Evolutionary conservation across 2,329 filamentous ascomycete species (phyloP).

Genomic region (Rhynchosporium secalis): DNA sequence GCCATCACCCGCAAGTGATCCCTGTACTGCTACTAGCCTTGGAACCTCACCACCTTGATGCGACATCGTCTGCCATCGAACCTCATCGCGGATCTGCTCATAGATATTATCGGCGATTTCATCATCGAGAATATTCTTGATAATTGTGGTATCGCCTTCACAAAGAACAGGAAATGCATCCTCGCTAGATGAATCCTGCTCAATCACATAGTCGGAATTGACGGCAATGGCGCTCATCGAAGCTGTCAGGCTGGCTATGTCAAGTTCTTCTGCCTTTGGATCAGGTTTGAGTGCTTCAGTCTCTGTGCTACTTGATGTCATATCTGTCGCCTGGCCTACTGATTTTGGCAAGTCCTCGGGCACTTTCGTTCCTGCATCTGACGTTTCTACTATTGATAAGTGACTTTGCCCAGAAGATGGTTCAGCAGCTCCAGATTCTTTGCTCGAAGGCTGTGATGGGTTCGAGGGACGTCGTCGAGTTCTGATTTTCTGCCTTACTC

Average conservation of each 20-base stretch:
- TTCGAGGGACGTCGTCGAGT: slow-evolving; percentile 34
- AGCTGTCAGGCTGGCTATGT: not conserved
- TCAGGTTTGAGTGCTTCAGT: not conserved
- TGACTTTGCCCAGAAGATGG: slow-evolving; percentile 14
- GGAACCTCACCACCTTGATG: slow-evolving; percentile 91
- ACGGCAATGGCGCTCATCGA: slow-evolving; percentile 6
- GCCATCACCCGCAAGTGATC: slow-evolving; percentile 65
- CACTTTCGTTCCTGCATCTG: slow-evolving; percentile 22
- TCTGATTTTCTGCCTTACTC: slow-evolving; percentile 37
- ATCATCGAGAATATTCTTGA: slow-evolving; percentile 66
- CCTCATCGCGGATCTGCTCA: slow-evolving; percentile 67
- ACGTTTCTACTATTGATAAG: slow-evolving; percentile 21
- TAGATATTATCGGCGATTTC: slow-evolving; percentile 63
- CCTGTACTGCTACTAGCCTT: slow-evolving; percentile 87
- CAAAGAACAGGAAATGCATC: slow-evolving; percentile 53
- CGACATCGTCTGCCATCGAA: slow-evolving; percentile 88
- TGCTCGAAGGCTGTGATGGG: slow-evolving; percentile 13
- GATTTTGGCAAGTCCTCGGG: slow-evolving; percentile 22
- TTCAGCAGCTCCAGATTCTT: slow-evolving; percentile 12
- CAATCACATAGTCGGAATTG: slow-evolving; percentile 4
- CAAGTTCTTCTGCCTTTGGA: not conserved
- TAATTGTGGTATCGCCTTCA: slow-evolving; percentile 77
- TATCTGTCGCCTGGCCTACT: slow-evolving; percentile 10
- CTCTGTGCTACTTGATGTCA: not conserved
- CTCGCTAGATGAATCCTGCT: slow-evolving; percentile 13